A percentile compares a stretch with the other conserved stretches of the same genome.
phyloP scores from a whole-genome alignment of 176 grass and related monocot genomes.

The Triticum turgidum region DNA sequence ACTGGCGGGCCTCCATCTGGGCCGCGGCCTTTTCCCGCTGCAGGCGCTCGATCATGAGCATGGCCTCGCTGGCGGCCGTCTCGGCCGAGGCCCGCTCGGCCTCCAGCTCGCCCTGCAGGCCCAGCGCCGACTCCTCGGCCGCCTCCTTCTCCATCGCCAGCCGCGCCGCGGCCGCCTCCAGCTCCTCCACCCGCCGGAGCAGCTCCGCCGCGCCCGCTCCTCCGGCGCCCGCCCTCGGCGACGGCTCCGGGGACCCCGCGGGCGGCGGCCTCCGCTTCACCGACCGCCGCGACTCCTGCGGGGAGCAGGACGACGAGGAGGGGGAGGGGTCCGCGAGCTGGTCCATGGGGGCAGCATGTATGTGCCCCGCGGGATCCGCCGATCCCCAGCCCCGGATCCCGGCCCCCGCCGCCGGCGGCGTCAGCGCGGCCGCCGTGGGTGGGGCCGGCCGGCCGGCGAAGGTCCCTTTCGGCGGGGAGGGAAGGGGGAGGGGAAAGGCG shows the following conservation, averaged over 20 bases:
- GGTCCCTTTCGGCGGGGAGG: background rate
- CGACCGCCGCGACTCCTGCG: constrained; percentile 31
- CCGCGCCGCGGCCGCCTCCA: constrained; percentile 35
- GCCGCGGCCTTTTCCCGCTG: constrained; percentile 83
- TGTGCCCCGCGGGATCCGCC: background rate
- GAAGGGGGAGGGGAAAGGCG: background rate
- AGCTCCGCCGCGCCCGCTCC: constrained; percentile 9
- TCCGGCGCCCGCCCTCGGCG: constrained; percentile 19
- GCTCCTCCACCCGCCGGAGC: constrained; percentile 36
- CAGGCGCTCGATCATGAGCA: constrained; percentile 89
- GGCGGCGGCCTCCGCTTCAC: constrained; percentile 38
- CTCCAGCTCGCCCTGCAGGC: constrained; percentile 59
- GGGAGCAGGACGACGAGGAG: no score
- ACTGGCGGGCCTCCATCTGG: constrained; percentile 86
- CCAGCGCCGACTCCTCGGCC: constrained; percentile 39
- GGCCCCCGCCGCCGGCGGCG: background rate
- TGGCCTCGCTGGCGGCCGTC: constrained; percentile 70
- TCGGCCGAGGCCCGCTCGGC: constrained; percentile 65
- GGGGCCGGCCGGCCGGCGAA: background rate
- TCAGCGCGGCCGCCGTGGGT: background rate
- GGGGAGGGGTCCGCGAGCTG: background rate
- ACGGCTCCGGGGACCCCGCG: constrained; percentile 37
- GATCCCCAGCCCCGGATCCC: background rate
- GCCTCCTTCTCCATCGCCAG: constrained; percentile 52
- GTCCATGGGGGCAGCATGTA: constrained; percentile 61